A percentile compares a stretch with the other conserved stretches of the same genome.
Conservation (phyloP, 2,329 filamentous ascomycete species). For the Alternaria atra region DNA sequence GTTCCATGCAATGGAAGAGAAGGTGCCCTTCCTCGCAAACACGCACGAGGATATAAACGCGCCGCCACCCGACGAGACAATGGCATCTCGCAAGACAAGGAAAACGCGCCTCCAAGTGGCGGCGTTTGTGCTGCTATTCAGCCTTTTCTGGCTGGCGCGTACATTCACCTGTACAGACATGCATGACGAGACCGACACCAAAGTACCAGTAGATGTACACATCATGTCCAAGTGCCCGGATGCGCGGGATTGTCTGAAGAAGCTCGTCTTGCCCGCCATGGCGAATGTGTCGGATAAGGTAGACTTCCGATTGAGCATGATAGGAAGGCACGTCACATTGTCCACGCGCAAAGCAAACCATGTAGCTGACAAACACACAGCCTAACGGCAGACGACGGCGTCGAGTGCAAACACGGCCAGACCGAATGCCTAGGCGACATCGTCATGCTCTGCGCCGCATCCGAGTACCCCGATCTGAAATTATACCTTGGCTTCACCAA, state of each 20-base stretch:
- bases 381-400: constrained; percentile 77
- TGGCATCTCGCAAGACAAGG: constrained; percentile 15
- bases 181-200: constrained; percentile 38
- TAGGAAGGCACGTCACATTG: constrained; percentile 71
- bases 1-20: constrained; percentile 36
- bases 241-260: constrained; percentile 80
- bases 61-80: constrained; percentile 17
- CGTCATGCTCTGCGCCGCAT: constrained; percentile 87
- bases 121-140: constrained; percentile 37
- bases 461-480: constrained; percentile 84
- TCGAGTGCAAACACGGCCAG: constrained; percentile 88
- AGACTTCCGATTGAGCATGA: constrained; percentile 89
- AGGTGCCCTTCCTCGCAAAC: constrained; percentile 41
- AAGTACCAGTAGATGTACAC: constrained; percentile 86
- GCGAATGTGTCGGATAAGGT: constrained; percentile 82
- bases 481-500: constrained; percentile 92
- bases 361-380: constrained; percentile 46
- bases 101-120: constrained; percentile 37
- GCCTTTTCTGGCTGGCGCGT: constrained; percentile 44
- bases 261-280: constrained; percentile 88
- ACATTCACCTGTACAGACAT: constrained; percentile 39
- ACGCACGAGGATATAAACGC: constrained; percentile 19
- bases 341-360: background rate
- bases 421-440: constrained; percentile 94
- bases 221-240: constrained; percentile 97